Conservation (phyloP, 1,139 yeast genomes). For the Scheffersomyces cryptocercus region DNA sequence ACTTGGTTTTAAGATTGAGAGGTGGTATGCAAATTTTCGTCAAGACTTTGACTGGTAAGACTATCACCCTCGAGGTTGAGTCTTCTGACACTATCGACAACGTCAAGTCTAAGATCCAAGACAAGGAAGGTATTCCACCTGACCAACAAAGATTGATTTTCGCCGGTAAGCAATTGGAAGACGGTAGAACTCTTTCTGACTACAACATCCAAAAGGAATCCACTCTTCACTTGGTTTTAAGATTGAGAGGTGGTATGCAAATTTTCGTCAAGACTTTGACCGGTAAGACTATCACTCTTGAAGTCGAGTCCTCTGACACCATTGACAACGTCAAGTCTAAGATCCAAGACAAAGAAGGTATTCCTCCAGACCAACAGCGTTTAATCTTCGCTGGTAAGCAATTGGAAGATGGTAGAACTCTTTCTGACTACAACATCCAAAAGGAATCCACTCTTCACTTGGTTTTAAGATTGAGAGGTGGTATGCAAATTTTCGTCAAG, state of each 20-base stretch:
- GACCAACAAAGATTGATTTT: conserved; percentile 93
- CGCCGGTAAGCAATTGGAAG: conserved; percentile 94
- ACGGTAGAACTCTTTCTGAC: conserved; percentile 89
- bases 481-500: conserved; percentile 58
- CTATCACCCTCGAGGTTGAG: conserved; percentile 93
- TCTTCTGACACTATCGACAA: conserved; percentile 93
- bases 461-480: conserved; percentile 33
- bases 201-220: conserved; percentile 96
- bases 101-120: conserved; percentile 91
- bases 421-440: conserved; percentile 64
- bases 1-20: conserved; percentile 32
- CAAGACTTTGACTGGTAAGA: conserved; percentile 85
- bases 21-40: conserved; percentile 50
- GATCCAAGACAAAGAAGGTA: conserved; percentile 94
- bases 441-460: conserved; percentile 56
- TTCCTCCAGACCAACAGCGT: conserved; percentile 90
- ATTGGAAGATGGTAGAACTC: conserved; percentile 66
- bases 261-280: conserved; percentile 73
- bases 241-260: conserved; percentile 93
- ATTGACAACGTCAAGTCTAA: conserved; percentile 92
- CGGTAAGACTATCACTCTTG: conserved; percentile 90
- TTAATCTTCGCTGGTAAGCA: conserved; percentile 61
- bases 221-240: conserved; percentile 81
- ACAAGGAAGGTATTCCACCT: conserved; percentile 94
- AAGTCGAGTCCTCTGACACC: conserved; percentile 93